Conservation (phyloP, 805 yeast genomes). For the Tetrapisispora namnaoensis region DNA sequence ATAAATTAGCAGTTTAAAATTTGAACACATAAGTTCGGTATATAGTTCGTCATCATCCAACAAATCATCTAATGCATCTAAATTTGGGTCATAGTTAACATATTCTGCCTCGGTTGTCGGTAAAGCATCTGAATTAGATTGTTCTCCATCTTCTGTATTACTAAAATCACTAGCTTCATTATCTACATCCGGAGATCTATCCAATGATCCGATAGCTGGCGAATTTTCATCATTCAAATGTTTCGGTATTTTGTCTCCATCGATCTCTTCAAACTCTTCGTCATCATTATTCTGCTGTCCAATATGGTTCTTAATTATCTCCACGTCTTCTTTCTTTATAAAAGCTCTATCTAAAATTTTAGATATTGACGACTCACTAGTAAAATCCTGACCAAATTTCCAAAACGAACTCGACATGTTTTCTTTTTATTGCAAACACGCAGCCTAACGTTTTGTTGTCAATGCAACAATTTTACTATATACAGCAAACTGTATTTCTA, state of each 20-base stretch:
- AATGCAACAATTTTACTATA: too few species aligned
- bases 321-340: slow-evolving; percentile 15
- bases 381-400: slow-evolving; percentile 51
- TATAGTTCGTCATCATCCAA: slow-evolving; percentile 67
- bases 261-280: slow-evolving; percentile 7
- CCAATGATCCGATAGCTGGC: not conserved
- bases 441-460: not conserved
- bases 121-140: slow-evolving; percentile 5
- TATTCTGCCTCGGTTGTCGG: slow-evolving; percentile 29
- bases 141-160: slow-evolving; percentile 10
- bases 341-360: slow-evolving; percentile 34
- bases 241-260: slow-evolving; percentile 3
- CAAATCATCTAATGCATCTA: slow-evolving; percentile 43
- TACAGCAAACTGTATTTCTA: too few species aligned
- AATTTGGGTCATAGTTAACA: slow-evolving; percentile 33
- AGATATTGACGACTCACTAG: slow-evolving; percentile 46
- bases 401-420: slow-evolving; percentile 42
- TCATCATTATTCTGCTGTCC: slow-evolving; percentile 3
- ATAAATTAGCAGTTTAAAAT: slow-evolving; percentile 66
- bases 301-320: not conserved
- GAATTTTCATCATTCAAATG: not conserved
- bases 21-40: slow-evolving; percentile 63
- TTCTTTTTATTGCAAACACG: not conserved
- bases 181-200: slow-evolving; percentile 6
- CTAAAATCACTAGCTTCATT: slow-evolving; percentile 18